Conservation (phyloP, 805 yeast species). For the Geotrichum ghanense region DNA sequence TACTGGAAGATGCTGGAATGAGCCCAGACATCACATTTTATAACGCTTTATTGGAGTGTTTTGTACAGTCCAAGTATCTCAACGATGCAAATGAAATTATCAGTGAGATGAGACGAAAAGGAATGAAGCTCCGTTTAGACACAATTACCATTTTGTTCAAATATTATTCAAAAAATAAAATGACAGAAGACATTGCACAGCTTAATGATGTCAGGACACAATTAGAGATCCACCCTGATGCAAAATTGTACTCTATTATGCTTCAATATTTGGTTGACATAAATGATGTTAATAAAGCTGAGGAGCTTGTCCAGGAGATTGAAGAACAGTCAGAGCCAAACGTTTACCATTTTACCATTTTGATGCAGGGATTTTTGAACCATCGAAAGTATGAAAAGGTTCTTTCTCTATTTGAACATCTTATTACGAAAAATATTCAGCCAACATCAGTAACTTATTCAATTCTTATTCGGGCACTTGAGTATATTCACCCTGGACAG, state of each 20-base stretch:
- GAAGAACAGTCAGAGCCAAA: constrained; percentile 12
- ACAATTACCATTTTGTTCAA: constrained; percentile 17
- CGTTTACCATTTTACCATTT: constrained; percentile 18
- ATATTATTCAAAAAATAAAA: constrained; percentile 9
- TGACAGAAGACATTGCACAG: background rate
- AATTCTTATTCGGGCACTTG: constrained; percentile 14
- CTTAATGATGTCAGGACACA: constrained; percentile 3
- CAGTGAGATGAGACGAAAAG: constrained; percentile 14
- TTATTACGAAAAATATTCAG: constrained; percentile 12
- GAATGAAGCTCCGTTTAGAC: constrained; percentile 12
- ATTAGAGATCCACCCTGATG: background rate
- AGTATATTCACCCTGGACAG: background rate
- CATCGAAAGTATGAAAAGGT: constrained; percentile 10
- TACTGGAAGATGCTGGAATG: constrained; percentile 16
- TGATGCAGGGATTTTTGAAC: constrained; percentile 14
- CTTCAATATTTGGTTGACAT: background rate
- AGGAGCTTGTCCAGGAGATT: constrained; percentile 17
- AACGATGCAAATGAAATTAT: constrained; percentile 24
- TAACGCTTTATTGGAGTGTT: constrained; percentile 24
- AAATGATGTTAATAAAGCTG: constrained; percentile 6
- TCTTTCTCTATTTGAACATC: constrained; percentile 8
- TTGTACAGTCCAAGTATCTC: constrained; percentile 22
- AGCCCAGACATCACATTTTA: constrained; percentile 20
- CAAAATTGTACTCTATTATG: background rate
- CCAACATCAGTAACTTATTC: constrained; percentile 16